Evolutionary conservation across 495 filamentous ascomycete genomes (phyloP).

Genomic region (Annulohypoxylon moriforme): DNA sequence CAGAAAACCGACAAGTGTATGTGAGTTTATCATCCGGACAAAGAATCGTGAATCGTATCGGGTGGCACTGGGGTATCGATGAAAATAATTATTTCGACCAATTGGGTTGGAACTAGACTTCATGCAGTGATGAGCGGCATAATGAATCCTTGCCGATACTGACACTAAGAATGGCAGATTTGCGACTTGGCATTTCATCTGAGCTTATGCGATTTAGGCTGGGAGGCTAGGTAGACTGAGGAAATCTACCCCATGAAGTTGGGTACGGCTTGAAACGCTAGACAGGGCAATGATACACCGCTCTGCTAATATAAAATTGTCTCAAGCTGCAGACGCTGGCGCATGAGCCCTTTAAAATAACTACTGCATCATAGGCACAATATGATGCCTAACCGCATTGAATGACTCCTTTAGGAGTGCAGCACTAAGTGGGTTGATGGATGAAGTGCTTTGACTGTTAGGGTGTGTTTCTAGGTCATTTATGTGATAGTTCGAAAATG

Average conservation of each 20-base stretch:
- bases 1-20: background rate
- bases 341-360: slow-evolving; percentile 4
- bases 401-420: slow-evolving; percentile 1
- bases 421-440: background rate
- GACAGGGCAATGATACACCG: slow-evolving; percentile 27
- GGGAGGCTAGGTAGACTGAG: background rate
- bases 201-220: slow-evolving; percentile 3
- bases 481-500: background rate
- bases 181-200: slow-evolving; percentile 1
- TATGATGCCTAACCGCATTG: background rate
- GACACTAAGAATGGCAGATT: slow-evolving; percentile 6
- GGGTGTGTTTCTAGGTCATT: background rate
- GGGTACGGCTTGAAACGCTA: slow-evolving; percentile 34
- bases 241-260: slow-evolving; percentile 31
- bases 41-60: background rate
- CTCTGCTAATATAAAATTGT: slow-evolving; percentile 39
- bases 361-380: background rate
- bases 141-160: slow-evolving; percentile 23
- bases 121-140: background rate
- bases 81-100: background rate
- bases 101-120: background rate
- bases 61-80: background rate
- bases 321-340: slow-evolving; percentile 22
- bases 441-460: background rate
- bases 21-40: background rate